A percentile compares a stretch with the other conserved stretches of the same genome.
These are phyloP conservation scores for Colletotrichum sp. DNA, from an alignment of 2,329 filamentous ascomycete genomes.

Conservation along the genomic window DNA sequence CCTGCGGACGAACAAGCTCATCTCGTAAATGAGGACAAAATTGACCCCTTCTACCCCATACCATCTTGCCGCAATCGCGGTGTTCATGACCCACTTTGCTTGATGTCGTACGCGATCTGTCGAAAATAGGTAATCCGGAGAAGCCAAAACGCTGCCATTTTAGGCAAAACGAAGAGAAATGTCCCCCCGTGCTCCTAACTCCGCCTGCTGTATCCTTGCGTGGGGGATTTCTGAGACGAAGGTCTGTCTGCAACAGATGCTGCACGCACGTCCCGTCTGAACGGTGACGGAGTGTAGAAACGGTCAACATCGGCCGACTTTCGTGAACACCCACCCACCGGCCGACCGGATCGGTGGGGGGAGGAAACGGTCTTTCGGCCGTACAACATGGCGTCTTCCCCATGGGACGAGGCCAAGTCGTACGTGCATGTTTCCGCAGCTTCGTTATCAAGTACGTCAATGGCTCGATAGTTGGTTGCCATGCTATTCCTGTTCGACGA, in stretches of 20 bases:
- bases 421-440: neutral
- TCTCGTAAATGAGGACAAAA: neutral
- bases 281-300: neutral
- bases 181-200: neutral
- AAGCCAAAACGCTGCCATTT: neutral
- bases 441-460: neutral
- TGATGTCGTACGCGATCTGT: neutral
- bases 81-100: neutral
- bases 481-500: neutral
- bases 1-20: neutral
- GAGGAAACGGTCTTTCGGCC: neutral
- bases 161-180: conserved; percentile 1
- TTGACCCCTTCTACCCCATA: neutral
- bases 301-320: neutral
- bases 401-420: conserved; percentile 2
- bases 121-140: neutral
- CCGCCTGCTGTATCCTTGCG: conserved; percentile 13
- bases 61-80: neutral
- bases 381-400: neutral
- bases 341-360: conserved; percentile 1
- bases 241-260: conserved; percentile 2
- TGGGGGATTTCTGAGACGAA: conserved; percentile 11
- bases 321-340: neutral
- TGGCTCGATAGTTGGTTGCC: neutral
- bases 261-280: conserved; percentile 6